Percentiles rank a stretch among this genome's conserved stretches.
Conservation (phyloP, 805 yeast species). For the Teunomyces gatunensis region DNA sequence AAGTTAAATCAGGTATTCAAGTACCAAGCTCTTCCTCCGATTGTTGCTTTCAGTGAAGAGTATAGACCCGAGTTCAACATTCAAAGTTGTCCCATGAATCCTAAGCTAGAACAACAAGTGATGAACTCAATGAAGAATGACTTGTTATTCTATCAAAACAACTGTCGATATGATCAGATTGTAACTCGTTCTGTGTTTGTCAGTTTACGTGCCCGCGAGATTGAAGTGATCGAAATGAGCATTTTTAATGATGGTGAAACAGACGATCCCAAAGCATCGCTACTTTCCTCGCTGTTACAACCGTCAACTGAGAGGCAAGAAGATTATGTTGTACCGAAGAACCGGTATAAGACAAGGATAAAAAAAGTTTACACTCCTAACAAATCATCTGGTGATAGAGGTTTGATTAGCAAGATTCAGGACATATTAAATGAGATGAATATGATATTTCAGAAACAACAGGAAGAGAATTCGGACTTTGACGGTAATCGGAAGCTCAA, state of each 20-base stretch:
- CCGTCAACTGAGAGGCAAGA: background rate
- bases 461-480: background rate
- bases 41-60: conserved; percentile 46
- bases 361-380: conserved; percentile 36
- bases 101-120: conserved; percentile 50
- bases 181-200: conserved; percentile 38
- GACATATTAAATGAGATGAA: conserved; percentile 26
- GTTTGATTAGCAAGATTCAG: conserved; percentile 25
- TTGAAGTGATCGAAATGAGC: conserved; percentile 42
- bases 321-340: conserved; percentile 2
- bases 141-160: conserved; percentile 41
- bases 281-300: background rate
- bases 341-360: conserved; percentile 33
- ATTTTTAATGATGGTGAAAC: conserved; percentile 4
- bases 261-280: background rate
- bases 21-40: conserved; percentile 21
- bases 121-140: conserved; percentile 53
- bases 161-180: conserved; percentile 28
- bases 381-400: conserved; percentile 32
- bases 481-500: background rate
- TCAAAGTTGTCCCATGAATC: conserved; percentile 54
- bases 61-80: conserved; percentile 51
- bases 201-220: conserved; percentile 45
- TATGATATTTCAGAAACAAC: conserved; percentile 15
- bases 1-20: background rate